Evolutionary conservation across 352 stramenopile species (phyloP).

Genomic region (Phytophthora melonis): DNA sequence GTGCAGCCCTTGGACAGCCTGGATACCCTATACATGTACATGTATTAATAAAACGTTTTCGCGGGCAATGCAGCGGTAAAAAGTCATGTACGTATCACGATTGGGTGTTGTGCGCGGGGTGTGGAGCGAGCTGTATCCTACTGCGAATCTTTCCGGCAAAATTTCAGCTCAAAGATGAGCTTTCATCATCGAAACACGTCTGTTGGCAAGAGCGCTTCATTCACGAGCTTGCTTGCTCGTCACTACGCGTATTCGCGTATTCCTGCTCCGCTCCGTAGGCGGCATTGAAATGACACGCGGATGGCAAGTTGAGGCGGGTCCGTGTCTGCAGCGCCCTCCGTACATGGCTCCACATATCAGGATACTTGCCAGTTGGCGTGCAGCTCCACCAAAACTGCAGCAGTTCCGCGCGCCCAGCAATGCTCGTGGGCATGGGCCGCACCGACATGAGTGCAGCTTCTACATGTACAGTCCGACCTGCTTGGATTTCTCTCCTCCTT

Average conservation of each 20-base stretch:
- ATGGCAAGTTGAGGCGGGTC: conserved; percentile 3
- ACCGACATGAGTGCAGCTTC: neutral
- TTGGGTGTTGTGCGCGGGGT: neutral
- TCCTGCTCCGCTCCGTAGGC: neutral
- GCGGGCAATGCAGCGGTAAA: too few species aligned
- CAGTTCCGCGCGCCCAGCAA: neutral
- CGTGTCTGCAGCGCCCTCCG: neutral
- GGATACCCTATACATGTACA: conserved; percentile 2
- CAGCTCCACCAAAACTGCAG: neutral
- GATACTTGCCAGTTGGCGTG: neutral
- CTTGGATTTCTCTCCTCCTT: conserved; percentile 2
- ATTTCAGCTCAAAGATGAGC: neutral
- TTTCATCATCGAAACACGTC: neutral
- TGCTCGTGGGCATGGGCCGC: too few species aligned
- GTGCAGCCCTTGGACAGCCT: neutral
- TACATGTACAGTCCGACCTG: neutral
- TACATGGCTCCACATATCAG: conserved; percentile 12
- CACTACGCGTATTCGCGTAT: neutral
- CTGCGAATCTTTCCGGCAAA: neutral
- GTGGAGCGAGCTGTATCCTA: neutral
- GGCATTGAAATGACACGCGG: neutral
- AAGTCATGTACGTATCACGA: neutral
- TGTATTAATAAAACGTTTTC: neutral
- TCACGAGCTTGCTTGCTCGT: neutral
- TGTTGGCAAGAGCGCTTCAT: neutral